Evolutionary conservation across 768 basidiomycete genomes (phyloP).

Genomic region (Nidularia sp.): DNA sequence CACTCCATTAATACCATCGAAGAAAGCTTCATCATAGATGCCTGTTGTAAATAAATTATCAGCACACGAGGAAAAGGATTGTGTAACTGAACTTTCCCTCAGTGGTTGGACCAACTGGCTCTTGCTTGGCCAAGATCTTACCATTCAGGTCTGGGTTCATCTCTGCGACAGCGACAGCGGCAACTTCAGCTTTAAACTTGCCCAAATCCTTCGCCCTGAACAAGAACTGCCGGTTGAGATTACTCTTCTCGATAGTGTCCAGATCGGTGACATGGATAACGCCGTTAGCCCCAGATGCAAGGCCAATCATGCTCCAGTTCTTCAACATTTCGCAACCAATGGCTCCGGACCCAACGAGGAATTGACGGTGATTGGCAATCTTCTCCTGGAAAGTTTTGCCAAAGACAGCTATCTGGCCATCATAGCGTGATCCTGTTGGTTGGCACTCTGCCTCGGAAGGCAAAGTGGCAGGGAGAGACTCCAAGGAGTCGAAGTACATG

Average conservation of each 20-base stretch:
- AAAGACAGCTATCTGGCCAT: conserved; percentile 94
- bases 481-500: conserved; percentile 96
- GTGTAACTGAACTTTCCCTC: conserved; percentile 74
- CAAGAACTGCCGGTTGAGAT: conserved; percentile 96
- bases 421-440: conserved; percentile 81
- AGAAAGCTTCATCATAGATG: conserved; percentile 86
- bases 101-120: conserved; percentile 88
- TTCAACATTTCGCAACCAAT: conserved; percentile 99
- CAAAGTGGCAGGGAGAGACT: conserved; percentile 75
- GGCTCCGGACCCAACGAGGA: conserved; percentile 97
- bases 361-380: conserved; percentile 85
- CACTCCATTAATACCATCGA: conserved; percentile 82
- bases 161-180: conserved; percentile 83
- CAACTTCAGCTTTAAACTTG: conserved; percentile 95
- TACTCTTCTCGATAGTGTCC: conserved; percentile 99
- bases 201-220: conserved; percentile 96
- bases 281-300: conserved; percentile 76
- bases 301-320: conserved; percentile 99
- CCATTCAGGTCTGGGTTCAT: conserved; percentile 93
- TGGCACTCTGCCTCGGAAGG: conserved; percentile 83
- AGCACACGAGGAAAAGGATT: neutral
- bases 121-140: conserved; percentile 85
- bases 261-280: conserved; percentile 92
- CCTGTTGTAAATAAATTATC: conserved; percentile 62
- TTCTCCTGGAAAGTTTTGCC: conserved; percentile 91